Evolutionary conservation across 106 monocot species (phyloP).

Genomic region (Triglochin maritima): DNA sequence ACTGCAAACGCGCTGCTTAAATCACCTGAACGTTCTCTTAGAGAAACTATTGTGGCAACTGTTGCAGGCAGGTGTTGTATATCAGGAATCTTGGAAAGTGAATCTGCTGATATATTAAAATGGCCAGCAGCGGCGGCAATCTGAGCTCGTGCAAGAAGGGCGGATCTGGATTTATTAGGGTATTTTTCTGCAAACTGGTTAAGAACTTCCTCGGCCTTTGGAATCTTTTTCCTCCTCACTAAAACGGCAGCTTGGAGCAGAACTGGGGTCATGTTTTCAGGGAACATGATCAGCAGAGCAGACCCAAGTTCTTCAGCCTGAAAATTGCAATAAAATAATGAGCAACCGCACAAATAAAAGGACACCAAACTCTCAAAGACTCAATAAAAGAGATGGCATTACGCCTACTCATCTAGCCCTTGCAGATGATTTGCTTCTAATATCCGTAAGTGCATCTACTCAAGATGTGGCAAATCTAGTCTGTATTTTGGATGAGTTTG

Average conservation of each 20-base stretch:
- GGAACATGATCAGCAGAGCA: slow-evolving; percentile 44
- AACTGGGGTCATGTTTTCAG: slow-evolving; percentile 40
- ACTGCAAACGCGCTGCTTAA: slow-evolving; percentile 35
- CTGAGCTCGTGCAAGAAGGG: slow-evolving; percentile 82
- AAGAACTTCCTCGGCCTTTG: slow-evolving; percentile 79
- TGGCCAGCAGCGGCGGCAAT: slow-evolving; percentile 81
- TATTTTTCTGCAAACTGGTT: slow-evolving; percentile 40
- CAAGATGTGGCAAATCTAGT: no score
- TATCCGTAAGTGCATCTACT: no score
- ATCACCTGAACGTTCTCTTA: slow-evolving; percentile 50
- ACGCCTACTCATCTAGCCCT: no score
- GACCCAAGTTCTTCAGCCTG: slow-evolving; percentile 82
- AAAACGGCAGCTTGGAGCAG: slow-evolving; percentile 82
- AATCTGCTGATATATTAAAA: slow-evolving; percentile 49
- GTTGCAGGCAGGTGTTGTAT: slow-evolving; percentile 78
- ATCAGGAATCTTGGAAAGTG: slow-evolving; percentile 55
- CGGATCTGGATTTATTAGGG: slow-evolving; percentile 45
- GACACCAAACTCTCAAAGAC: background rate
- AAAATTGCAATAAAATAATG: slow-evolving; percentile 6
- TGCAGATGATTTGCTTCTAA: no score
- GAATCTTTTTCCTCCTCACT: slow-evolving; percentile 62
- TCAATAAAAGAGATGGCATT: background rate
- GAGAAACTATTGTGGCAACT: slow-evolving; percentile 67
- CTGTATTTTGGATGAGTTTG: no score
- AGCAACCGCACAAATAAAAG: background rate